Evolutionary conservation across 805 yeast genomes (phyloP).

Genomic region (Tetrapisispora arboricola): DNA sequence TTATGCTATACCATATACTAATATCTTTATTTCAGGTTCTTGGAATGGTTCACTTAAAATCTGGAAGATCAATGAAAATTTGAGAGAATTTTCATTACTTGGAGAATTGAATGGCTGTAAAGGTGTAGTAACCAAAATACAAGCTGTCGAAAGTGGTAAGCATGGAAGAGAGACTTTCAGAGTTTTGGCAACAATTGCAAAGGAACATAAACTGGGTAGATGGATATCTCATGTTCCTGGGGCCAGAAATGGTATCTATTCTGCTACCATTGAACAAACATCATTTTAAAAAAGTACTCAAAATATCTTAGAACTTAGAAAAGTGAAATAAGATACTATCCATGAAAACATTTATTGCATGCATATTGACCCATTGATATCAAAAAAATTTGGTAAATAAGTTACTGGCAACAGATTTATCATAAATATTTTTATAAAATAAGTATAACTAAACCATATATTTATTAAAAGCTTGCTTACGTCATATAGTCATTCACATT

Average conservation of each 20-base stretch:
- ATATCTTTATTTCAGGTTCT: slow-evolving; percentile 80
- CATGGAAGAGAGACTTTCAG: slow-evolving; percentile 42
- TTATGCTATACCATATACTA: slow-evolving; percentile 74
- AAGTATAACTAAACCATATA: too few relatives aligned
- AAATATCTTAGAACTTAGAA: too few relatives aligned
- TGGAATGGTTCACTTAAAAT: slow-evolving; percentile 68
- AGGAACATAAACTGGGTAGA: slow-evolving; percentile 84
- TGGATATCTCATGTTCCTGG: slow-evolving; percentile 60
- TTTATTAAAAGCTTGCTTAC: too few relatives aligned
- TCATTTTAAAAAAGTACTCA: slow-evolving; percentile 3
- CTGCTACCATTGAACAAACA: slow-evolving; percentile 38
- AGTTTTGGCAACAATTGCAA: slow-evolving; percentile 58
- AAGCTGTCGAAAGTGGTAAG: slow-evolving; percentile 43
- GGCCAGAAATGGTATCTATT: slow-evolving; percentile 64
- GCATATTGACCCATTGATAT: slow-evolving; percentile 1
- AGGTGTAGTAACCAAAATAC: slow-evolving; percentile 64
- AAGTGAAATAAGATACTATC: background rate
- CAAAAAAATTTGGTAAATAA: background rate
- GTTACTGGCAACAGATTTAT: background rate
- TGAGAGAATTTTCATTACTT: slow-evolving; percentile 48
- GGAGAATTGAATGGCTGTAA: slow-evolving; percentile 49
- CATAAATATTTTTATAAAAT: background rate
- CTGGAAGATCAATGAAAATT: slow-evolving; percentile 64
- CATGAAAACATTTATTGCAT: background rate
- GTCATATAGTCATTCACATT: too few relatives aligned